These are phyloP conservation scores for Microglena sp. DNA, from an alignment of 139 green algal species.

Conservation along the genomic window DNA sequence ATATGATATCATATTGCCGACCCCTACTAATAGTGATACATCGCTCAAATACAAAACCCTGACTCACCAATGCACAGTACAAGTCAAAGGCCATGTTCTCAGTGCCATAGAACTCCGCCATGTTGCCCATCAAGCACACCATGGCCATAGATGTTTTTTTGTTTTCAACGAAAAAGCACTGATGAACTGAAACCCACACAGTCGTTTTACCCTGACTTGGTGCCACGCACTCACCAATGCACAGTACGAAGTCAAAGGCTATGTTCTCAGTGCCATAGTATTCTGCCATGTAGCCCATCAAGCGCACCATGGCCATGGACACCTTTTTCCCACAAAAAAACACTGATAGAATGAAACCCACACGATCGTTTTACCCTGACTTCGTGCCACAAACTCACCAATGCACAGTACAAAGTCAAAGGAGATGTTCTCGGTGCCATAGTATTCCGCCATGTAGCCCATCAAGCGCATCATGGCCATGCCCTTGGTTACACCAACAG, in stretches of 20 bases:
- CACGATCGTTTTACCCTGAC: not conserved
- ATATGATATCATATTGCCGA: too few species aligned
- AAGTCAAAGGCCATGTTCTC: too few species aligned
- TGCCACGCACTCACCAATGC: conserved; percentile 27
- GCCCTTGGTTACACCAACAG: conserved; percentile 94
- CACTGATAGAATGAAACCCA: too few species aligned
- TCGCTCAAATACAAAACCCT: too few species aligned
- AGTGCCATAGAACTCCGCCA: too few species aligned
- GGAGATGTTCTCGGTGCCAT: conserved; percentile 14
- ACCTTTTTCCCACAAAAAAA: too few species aligned
- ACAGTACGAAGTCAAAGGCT: conserved; percentile 72
- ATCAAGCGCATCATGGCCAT: conserved; percentile 79
- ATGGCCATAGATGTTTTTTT: too few species aligned
- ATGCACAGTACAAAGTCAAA: conserved; percentile 77
- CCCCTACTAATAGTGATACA: too few species aligned
- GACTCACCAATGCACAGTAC: too few species aligned
- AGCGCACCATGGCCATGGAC: not conserved
- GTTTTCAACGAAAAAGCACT: too few species aligned
- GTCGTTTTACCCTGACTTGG: not conserved
- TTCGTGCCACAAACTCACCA: conserved; percentile 14
- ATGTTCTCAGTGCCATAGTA: conserved; percentile 15
- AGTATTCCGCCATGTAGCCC: conserved; percentile 27
- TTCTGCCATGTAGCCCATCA: conserved; percentile 17
- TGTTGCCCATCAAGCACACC: too few species aligned
- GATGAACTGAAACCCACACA: too few species aligned